A percentile compares a stretch with the other conserved stretches of the same genome.
These are phyloP conservation scores for Fusarium subtropicale DNA, from an alignment of 2,329 filamentous ascomycete species.

Conservation along the genomic window DNA sequence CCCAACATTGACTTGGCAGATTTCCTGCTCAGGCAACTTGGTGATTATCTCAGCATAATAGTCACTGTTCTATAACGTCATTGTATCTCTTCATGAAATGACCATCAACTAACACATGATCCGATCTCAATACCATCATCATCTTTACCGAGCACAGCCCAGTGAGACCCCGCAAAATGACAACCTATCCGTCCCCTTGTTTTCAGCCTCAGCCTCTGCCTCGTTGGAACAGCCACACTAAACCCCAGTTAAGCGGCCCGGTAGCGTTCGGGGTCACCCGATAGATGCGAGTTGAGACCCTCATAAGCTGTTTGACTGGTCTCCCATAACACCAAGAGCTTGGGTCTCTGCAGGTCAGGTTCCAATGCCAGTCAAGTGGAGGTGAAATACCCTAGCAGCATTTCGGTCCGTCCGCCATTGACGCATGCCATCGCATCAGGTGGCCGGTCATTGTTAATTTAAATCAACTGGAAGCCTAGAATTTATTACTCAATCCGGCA, in stretches of 20 bases:
- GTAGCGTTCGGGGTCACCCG: constrained; percentile 43
- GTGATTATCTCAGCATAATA: background rate
- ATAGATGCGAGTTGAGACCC: constrained; percentile 15
- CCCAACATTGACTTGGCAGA: background rate
- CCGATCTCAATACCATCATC: constrained; percentile 1
- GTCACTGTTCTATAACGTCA: background rate
- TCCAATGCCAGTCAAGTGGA: constrained; percentile 23
- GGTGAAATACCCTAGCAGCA: background rate
- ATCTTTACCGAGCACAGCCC: constrained; percentile 12
- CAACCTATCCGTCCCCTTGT: constrained; percentile 11
- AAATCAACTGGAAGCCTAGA: constrained; percentile 7
- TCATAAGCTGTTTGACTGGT: constrained; percentile 36
- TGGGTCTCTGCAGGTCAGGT: constrained; percentile 42
- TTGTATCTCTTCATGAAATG: background rate
- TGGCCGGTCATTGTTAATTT: constrained; percentile 20
- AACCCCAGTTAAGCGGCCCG: constrained; percentile 38
- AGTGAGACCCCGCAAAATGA: constrained; percentile 23
- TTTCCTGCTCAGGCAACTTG: background rate
- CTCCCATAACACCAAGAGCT: constrained; percentile 21
- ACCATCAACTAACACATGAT: constrained; percentile 9
- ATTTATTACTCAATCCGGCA: constrained; percentile 21
- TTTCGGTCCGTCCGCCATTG: constrained; percentile 34
- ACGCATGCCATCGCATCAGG: constrained; percentile 16
- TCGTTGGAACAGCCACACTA: constrained; percentile 21
- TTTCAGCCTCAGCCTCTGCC: constrained; percentile 40